phyloP scores from a whole-genome alignment of 208 protist species.

The Naegleria fowleri region DNA sequence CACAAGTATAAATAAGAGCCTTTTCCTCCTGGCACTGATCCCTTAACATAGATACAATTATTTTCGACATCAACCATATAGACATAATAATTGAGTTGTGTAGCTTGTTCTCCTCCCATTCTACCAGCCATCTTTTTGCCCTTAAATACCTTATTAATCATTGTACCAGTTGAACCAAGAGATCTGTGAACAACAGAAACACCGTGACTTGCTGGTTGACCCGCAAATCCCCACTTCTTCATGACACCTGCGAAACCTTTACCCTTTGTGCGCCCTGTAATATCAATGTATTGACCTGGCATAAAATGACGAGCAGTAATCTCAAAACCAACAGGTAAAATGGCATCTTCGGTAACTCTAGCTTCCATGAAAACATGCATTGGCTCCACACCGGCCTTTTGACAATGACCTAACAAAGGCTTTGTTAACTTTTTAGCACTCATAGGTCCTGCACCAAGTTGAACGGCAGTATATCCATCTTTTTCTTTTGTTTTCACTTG shows the following conservation, averaged over 20 bases:
- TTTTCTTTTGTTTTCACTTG: constrained; percentile 25
- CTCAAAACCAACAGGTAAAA: constrained; percentile 79
- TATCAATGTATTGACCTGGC: constrained; percentile 72
- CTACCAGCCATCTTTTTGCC: constrained; percentile 58
- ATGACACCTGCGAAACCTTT: constrained; percentile 82
- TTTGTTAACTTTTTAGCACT: not conserved
- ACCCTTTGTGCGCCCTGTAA: constrained; percentile 80
- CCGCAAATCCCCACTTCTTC: constrained; percentile 82
- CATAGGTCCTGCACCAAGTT: not conserved
- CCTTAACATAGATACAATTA: not conserved
- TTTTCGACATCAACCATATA: not conserved
- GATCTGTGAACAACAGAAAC: constrained; percentile 45
- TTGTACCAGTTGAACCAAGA: constrained; percentile 44
- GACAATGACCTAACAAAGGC: not conserved
- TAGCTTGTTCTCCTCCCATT: constrained; percentile 46
- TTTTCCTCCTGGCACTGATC: not conserved
- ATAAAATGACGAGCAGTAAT: constrained; percentile 84
- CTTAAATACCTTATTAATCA: constrained; percentile 45
- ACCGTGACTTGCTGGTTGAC: constrained; percentile 64
- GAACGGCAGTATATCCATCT: not conserved
- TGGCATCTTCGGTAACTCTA: constrained; percentile 73
- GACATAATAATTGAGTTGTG: constrained; percentile 43
- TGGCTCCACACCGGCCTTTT: constrained; percentile 71
- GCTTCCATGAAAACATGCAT: constrained; percentile 77
- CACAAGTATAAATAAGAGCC: not conserved